These are phyloP conservation scores for Vigna radiata DNA, from an alignment of 306 rosid genomes.

Conservation along the genomic window DNA sequence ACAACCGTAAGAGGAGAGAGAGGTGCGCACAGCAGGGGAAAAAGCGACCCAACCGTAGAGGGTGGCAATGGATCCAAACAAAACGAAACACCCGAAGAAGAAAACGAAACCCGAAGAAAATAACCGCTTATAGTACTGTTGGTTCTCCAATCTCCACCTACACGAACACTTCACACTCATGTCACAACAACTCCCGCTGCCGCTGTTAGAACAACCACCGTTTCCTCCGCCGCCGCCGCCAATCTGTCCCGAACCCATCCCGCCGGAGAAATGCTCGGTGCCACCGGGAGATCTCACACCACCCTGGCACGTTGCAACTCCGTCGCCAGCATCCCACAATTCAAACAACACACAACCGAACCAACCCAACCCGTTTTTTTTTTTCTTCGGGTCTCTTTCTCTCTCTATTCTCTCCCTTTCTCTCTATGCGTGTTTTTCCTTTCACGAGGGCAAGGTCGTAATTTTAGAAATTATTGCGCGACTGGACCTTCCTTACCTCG, in stretches of 20 bases:
- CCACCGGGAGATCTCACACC: conserved; percentile 43
- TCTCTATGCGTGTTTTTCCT: neutral
- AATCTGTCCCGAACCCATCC: conserved; percentile 73
- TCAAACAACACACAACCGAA: neutral
- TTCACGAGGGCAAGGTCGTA: conserved; percentile 39
- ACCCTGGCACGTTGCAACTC: conserved; percentile 39
- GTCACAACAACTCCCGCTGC: conserved; percentile 57
- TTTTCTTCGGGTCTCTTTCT: neutral
- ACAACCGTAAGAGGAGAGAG: conserved; percentile 65
- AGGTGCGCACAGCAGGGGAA: conserved; percentile 65
- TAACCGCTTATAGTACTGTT: conserved; percentile 56
- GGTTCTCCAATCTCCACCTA: conserved; percentile 61
- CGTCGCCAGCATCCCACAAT: conserved; percentile 50
- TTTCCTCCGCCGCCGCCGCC: conserved; percentile 41
- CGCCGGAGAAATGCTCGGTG: conserved; percentile 17
- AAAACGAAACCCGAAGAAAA: conserved; percentile 77
- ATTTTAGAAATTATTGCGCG: conserved; percentile 24
- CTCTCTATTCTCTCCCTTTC: neutral
- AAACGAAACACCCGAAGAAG: conserved; percentile 75
- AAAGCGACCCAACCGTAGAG: conserved; percentile 86
- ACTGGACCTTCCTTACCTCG: conserved; percentile 16
- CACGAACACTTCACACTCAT: conserved; percentile 69
- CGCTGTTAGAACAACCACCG: conserved; percentile 41
- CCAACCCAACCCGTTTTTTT: neutral
- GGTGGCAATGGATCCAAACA: conserved; percentile 82